Evolutionary conservation across 306 rosid genomes (phyloP), one percentile per base, ranked within the genome.

Genomic region (Astragalus membranaceus): DNA sequence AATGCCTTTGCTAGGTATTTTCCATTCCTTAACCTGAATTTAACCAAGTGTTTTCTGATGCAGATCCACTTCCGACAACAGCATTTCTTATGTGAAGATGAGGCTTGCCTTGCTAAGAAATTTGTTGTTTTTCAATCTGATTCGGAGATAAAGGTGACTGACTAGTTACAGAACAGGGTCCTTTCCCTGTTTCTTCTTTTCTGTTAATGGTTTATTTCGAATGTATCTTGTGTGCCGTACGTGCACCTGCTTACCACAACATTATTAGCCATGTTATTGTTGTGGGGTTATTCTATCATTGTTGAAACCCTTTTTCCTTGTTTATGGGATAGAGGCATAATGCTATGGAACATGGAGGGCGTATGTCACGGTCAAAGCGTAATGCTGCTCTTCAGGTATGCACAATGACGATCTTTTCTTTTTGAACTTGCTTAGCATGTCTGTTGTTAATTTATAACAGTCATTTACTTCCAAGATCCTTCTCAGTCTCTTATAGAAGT

Each of bases 51-150:
- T 69, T 41, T 46, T 66, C 15, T 83, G 42, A 61, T 39, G 47
- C 85, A 94, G 99, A 91, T 83, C 71, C 99, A 94, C 69, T 91
- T 94, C 80, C 97, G 97, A 73, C 92, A 85, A 41, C 84, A 81
- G 43, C 97, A 94, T 81, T 94, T 91, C 79, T 83, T 94, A 47
- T 94, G 99, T 80, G 99, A 94, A 89, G 99, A 94, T 46, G 99
- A 94, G 54, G 82, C 86, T 42, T 94, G 99, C 78, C 97, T 94
- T 54, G 69, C 82, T 37, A 94, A 91, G 79, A 94, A 94, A 81
- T 94, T 94, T 81, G 10, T 87, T 37, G 99, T 94, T 58, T 94
- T 91, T 72, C 91, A 76, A 64, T 85, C 97, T 66, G 99, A 91
- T 70, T 35, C 85, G 30, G 99, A 89, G 77, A 85, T 94, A 92